Conservation (phyloP, 1,284 basidiomycete species). For the Schizophyllum amplum region DNA sequence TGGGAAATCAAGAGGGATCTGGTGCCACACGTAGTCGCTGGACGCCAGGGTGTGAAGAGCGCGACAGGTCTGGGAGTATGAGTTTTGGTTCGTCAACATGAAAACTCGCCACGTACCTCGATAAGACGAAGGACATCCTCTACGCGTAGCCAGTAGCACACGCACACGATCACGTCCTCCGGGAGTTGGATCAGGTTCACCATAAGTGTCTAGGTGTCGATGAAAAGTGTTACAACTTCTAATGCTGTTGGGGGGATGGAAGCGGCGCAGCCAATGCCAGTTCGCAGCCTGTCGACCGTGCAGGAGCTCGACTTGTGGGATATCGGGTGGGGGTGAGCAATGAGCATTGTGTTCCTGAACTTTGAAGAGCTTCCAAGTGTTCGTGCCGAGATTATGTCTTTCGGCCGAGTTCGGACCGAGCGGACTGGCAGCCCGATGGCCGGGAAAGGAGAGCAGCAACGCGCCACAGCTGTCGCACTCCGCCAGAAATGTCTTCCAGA, state of each 20-base stretch:
- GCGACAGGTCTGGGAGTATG: slow-evolving; percentile 44
- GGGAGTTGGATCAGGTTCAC: background rate
- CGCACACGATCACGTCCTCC: background rate
- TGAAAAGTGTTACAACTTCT: no score
- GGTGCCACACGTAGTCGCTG: slow-evolving; percentile 44
- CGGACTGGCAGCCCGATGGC: background rate
- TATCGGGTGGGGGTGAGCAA: background rate
- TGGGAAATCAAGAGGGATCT: slow-evolving; percentile 25
- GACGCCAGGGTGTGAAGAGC: slow-evolving; percentile 38
- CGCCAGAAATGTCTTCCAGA: background rate
- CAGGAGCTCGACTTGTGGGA: background rate
- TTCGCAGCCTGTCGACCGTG: background rate
- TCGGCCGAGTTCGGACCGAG: background rate
- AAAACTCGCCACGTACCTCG: background rate
- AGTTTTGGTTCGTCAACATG: background rate
- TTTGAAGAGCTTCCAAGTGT: background rate
- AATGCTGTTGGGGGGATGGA: background rate
- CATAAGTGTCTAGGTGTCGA: background rate
- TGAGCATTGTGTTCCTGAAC: background rate
- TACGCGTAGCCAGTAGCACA: background rate
- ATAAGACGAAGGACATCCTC: background rate
- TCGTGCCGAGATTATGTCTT: background rate
- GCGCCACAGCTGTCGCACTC: background rate
- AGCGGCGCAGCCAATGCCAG: background rate
- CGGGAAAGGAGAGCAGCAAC: background rate